phyloP scores from a whole-genome alignment of 106 monocot genomes.

The Dendrobium nobile region DNA sequence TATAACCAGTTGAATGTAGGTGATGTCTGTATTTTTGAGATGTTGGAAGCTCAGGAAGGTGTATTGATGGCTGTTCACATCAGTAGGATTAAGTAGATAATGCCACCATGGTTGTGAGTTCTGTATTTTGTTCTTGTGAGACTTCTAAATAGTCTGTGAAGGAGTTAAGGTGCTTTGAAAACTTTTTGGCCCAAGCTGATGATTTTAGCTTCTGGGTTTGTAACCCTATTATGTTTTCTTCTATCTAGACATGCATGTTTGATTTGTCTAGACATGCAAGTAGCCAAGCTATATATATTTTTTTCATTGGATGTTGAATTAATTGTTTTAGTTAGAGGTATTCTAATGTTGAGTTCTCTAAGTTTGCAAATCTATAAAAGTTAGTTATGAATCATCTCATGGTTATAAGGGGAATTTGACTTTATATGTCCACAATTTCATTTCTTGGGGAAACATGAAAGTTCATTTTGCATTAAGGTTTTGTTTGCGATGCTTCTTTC shows the following conservation, averaged over 20 bases:
- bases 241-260: background rate
- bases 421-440: too few relatives aligned
- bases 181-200: background rate
- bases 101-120: background rate
- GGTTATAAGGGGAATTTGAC: too few relatives aligned
- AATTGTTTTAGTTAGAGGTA: too few relatives aligned
- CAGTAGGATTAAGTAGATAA: background rate
- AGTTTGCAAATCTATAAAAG: too few relatives aligned
- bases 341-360: too few relatives aligned
- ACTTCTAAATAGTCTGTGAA: background rate
- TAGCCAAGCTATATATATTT: too few relatives aligned
- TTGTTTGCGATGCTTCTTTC: too few relatives aligned
- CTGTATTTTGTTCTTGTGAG: background rate
- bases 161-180: background rate
- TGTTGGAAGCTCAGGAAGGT: background rate
- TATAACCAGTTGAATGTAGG: constrained; percentile 19
- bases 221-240: background rate
- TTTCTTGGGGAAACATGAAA: too few relatives aligned
- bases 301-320: too few relatives aligned
- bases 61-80: constrained; percentile 14
- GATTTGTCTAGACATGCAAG: too few relatives aligned
- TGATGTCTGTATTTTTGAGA: constrained; percentile 23
- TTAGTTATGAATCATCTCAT: too few relatives aligned
- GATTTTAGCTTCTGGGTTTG: background rate
- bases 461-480: too few relatives aligned